Base-by-base conservation (phyloP, 805 yeast genomes). In the Metahyphopichia silvanorum region DNA sequence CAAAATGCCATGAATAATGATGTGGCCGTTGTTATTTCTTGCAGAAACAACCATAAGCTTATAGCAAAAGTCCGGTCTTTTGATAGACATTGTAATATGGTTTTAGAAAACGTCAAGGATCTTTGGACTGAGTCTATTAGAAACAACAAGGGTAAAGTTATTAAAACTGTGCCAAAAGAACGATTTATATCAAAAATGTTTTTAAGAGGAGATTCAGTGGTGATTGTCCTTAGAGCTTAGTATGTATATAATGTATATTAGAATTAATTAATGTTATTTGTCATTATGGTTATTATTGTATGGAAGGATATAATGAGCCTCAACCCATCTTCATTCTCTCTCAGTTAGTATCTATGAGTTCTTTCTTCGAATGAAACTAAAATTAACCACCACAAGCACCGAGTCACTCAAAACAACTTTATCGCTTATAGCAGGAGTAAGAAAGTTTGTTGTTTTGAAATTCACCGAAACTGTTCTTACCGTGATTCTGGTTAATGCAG, bases 11-110 rank as follows among this genome's bases (percentile, higher is more conserved):
- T 87, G 25, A 73, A 79, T 39, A 73, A 77, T 33, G 80, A 79
- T 32, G 73, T 84, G 2, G 86, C 87, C 16, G 86, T 93, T 4
- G 75, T 93, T 37, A 84, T 93, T 39, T 86, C 96, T 14, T 76
- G 95, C 39, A 74, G 99, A 51, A 93, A 93, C 57, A 89, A 91
- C 57, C 96, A 89, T 54, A 93, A 93, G 60, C 69, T 93, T 25
- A 74, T 93, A 19, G 96, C 89, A 2, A 78, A 86, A 44, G 93
- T 93, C 31, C 85, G 85, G 51, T 97, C 98, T 0, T 93, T 88
- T 57, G 99, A 93, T 56, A 79, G 96, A 53, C 99, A 93, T 60
- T 83, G 96, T 42, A 93, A 93, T 58, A 77, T 93, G 84, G 82
- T 93, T 7, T 65, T 93, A 38, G 96, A 86, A 51, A 86, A 88